Conservation (phyloP, 2,329 filamentous ascomycete species). For the Sordariomycetes sp. region DNA sequence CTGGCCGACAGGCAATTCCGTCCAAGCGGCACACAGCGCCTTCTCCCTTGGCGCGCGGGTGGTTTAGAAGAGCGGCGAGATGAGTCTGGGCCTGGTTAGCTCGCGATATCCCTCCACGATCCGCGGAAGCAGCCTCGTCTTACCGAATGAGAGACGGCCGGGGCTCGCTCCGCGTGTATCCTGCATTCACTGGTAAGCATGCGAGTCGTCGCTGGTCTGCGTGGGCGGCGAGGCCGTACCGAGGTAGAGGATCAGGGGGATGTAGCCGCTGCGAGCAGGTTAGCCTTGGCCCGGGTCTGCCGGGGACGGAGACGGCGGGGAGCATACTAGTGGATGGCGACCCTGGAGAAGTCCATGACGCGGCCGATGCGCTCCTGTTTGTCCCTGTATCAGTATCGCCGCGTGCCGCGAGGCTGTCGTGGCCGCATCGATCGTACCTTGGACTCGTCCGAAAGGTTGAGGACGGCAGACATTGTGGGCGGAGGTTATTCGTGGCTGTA, state of each 20-base stretch:
- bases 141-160: constrained; percentile 61
- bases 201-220: constrained; percentile 4
- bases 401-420: not conserved
- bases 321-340: constrained; percentile 89
- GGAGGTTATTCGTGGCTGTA: not conserved
- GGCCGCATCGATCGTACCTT: constrained; percentile 51
- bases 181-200: constrained; percentile 31
- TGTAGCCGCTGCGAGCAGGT: constrained; percentile 63
- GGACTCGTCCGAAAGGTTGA: constrained; percentile 83
- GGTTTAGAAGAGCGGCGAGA: constrained; percentile 53
- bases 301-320: not conserved
- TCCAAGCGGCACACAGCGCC: not conserved
- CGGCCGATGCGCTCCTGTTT: constrained; percentile 93
- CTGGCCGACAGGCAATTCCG: not conserved
- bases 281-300: constrained; percentile 14
- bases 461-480: constrained; percentile 26
- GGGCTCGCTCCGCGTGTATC: constrained; percentile 90
- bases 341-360: constrained; percentile 87
- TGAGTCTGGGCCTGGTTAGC: constrained; percentile 30
- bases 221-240: constrained; percentile 41
- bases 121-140: constrained; percentile 8
- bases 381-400: constrained; percentile 5
- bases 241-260: constrained; percentile 93
- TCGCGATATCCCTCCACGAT: not conserved
- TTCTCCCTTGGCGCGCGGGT: not conserved